These are phyloP conservation scores for Solioccasus polychromus DNA, from an alignment of 768 basidiomycete genomes.

Conservation along the genomic window DNA sequence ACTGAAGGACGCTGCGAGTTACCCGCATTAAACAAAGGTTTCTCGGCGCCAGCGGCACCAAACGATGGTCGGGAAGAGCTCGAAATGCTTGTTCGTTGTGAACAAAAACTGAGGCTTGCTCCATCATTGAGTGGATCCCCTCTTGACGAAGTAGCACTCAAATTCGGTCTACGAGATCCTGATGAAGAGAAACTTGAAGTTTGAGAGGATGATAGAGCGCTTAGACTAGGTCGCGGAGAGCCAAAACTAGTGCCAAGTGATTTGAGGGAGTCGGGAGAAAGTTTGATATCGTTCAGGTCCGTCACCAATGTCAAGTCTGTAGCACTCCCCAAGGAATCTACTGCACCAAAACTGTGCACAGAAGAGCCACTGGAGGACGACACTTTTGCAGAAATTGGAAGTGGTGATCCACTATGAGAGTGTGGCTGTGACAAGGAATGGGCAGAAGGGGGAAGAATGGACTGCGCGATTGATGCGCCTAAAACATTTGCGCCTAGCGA, in stretches of 20 bases:
- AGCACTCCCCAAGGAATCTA: constrained; percentile 8
- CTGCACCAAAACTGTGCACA: constrained; percentile 12
- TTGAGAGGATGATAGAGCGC: constrained; percentile 30
- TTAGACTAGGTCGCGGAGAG: constrained; percentile 25
- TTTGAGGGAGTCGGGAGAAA: constrained; percentile 24
- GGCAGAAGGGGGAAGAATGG: constrained; percentile 20
- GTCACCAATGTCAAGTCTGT: constrained; percentile 25
- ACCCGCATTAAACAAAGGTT: constrained; percentile 12
- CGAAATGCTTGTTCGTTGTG: constrained; percentile 24
- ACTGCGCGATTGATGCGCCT: constrained; percentile 15
- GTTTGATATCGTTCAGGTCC: constrained; percentile 23
- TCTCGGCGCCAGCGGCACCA: constrained; percentile 16
- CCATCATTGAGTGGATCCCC: constrained; percentile 20
- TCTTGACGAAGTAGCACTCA: constrained; percentile 18
- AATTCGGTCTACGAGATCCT: constrained; percentile 23
- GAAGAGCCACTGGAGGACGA: constrained; percentile 24
- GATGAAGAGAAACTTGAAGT: constrained; percentile 23
- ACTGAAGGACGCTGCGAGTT: constrained; percentile 11
- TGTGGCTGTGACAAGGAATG: constrained; percentile 26
- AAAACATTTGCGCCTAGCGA: constrained; percentile 15
- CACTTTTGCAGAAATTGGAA: constrained; percentile 19
- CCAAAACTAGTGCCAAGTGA: constrained; percentile 27
- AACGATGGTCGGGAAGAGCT: constrained; percentile 17
- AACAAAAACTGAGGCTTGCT: constrained; percentile 11
- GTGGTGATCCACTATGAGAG: constrained; percentile 31